Conservation (phyloP, 1,139 yeast species). For the Yueomyces sp. region DNA sequence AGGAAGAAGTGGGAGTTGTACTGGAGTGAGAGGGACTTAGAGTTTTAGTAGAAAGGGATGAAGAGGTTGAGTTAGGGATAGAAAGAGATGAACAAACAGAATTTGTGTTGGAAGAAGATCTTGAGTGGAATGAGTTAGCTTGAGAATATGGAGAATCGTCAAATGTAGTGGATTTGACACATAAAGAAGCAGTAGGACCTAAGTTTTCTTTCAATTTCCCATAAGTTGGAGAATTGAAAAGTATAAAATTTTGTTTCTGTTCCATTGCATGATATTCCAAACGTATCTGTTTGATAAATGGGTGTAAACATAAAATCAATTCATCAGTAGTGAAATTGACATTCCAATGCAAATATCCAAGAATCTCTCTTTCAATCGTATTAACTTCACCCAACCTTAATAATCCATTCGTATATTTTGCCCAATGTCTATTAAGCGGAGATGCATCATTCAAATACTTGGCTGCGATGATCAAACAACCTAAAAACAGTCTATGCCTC, state of each 20-base stretch:
- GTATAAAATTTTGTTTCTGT: constrained; percentile 9
- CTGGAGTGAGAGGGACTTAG: background rate
- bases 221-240: constrained; percentile 10
- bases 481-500: constrained; percentile 81
- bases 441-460: constrained; percentile 86
- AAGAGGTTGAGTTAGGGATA: background rate
- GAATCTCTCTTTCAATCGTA: constrained; percentile 80
- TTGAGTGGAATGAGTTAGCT: background rate
- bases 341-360: constrained; percentile 76
- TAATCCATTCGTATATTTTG: constrained; percentile 76
- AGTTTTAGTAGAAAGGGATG: background rate
- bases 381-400: constrained; percentile 69
- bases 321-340: constrained; percentile 58
- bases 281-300: constrained; percentile 67
- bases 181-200: background rate
- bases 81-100: background rate
- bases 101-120: background rate
- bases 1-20: background rate
- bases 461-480: constrained; percentile 79
- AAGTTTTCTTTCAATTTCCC: constrained; percentile 4
- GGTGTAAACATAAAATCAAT: constrained; percentile 53
- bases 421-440: constrained; percentile 94
- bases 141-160: background rate
- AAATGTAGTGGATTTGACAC: background rate
- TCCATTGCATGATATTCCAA: background rate